Base-by-base conservation (phyloP, 164 flowering plant genomes). In the Chimonanthus praecox region DNA sequence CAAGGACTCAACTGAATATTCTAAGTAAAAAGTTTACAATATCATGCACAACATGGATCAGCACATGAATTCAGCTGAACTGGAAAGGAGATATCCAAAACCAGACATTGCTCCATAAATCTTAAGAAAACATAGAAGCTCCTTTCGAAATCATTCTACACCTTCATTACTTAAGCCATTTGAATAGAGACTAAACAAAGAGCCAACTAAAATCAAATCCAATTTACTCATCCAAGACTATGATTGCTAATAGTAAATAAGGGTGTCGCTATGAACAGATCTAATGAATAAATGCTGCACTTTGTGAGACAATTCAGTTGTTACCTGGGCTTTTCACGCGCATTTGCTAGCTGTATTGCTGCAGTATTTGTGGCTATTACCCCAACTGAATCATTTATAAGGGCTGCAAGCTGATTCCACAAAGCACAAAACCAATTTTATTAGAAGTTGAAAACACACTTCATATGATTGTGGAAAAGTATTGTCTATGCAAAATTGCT, bases 361-460 rank as follows among this genome's bases (percentile, higher is more conserved):
- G 92, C 96, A 48, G 98, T 92, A 79, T 94, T 94, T 49, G 98
- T 94, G 33, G 93, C 84, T 72, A 92, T 87, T 4, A 94, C 93
- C n/a, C 97, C 97, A 58, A 84, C 79, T 0, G 98, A 92, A 66
- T 92, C 97, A 78, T 90, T 92, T 64, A 94, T 87, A 33, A 94
- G 85, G 72, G 97, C 97, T 77, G 95, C 97, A 47, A 94, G 76
- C 97, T 91, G 82, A 72, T 77, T 9, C 61, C 64, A 4, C 64
- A 47, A 63, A 73, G 49, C 13, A 71, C 6, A 10, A 71, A 67
- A 67, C 63, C 21, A 54, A 46, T 65, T 15, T 73, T 62, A 73
- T n/a, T 54, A 47, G 33, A 47, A 3, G 20, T n/a, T 68, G 70
- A 21, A 47, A 47, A 68, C 8, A 33, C 33, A 33, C 2, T 33